A percentile compares a stretch with the other conserved stretches of the same genome.
phyloP scores from a whole-genome alignment of 805 yeast genomes.

The Teunomyces funiuensis region DNA sequence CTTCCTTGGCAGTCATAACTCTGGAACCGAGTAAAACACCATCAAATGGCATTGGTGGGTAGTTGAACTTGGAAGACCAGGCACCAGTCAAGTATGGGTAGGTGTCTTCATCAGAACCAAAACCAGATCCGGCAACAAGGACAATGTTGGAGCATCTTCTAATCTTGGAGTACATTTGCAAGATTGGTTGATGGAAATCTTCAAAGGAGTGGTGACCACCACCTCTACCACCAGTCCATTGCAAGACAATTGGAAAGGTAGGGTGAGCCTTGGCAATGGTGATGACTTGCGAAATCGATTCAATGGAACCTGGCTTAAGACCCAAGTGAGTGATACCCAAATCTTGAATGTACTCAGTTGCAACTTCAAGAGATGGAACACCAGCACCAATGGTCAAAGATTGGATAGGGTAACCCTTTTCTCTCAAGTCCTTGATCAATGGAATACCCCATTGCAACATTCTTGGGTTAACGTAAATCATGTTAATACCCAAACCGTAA shows the following conservation, averaged over 20 bases:
- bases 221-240: conserved; percentile 99
- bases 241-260: conserved; percentile 91
- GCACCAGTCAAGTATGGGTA: conserved; percentile 97
- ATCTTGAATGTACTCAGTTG: conserved; percentile 90
- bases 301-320: conserved; percentile 96
- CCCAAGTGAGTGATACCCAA: conserved; percentile 92
- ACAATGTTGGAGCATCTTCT: conserved; percentile 89
- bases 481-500: conserved; percentile 85
- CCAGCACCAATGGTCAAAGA: conserved; percentile 98
- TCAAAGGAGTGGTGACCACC: conserved; percentile 99
- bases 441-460: conserved; percentile 99
- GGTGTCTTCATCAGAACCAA: conserved; percentile 95
- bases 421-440: conserved; percentile 82
- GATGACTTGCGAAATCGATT: conserved; percentile 82
- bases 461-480: conserved; percentile 94
- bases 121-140: conserved; percentile 96
- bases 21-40: conserved; percentile 96
- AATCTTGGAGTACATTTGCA: conserved; percentile 93
- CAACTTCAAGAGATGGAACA: conserved; percentile 97
- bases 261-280: conserved; percentile 95
- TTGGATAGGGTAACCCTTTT: conserved; percentile 92
- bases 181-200: conserved; percentile 97
- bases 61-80: conserved; percentile 85
- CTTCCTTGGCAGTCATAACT: conserved; percentile 97
- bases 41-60: conserved; percentile 99